Evolutionary conservation across 192 early-diverging fungal genomes (phyloP), one percentile per base, ranked within the genome.

Genomic region (Backusella liffmaniae): DNA sequence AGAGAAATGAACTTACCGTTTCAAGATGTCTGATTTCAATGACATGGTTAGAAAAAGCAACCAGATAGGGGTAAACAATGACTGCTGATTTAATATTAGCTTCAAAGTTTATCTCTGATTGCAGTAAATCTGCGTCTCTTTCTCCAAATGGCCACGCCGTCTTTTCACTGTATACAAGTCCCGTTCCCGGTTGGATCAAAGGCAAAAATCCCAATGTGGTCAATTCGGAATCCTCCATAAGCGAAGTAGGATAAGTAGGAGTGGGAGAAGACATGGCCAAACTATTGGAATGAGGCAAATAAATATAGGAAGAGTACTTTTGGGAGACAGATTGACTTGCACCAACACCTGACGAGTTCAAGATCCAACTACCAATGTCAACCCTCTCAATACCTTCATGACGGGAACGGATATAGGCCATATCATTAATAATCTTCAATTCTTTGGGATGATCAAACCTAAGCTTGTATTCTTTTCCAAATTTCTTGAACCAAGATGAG

Each of bases 1-100:
- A 44, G 42, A 49, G 15, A 49, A 49, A 49, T 49, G n/a, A 12
- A 76, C 75, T 76, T 77, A 77, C 76, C 0, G 76, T 77, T 65
- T 34, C 37, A 13, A 77, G 34, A 44, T 77, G 76, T 39, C 62
- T 35, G 13, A 77, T 77, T 49, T 77, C 76, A 46, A 77, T 70
- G 46, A 77, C 62, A 72, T 23, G 44, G 3, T 34, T 23, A 34
- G 76, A 70, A 72, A 77, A 65, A 12, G 72, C n/a, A 41, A 77
- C 42, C 29, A 77, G 49, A 34, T 72, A 77, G 2, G 66, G 69
- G 41, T 72, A 66, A 56, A 72, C 35, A 30, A 77, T 23, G 12
- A 69, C 41, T 4, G 72, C 76, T 12, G 39, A 23, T 30, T 59
- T 56, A 12, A 56, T 42, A 29, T 36, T 53, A 15, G 37, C 34